Evolutionary conservation across 2,329 filamentous ascomycete genomes (phyloP), one percentile per base, ranked within the genome.

Genomic region (Xylariaceae sp.): DNA sequence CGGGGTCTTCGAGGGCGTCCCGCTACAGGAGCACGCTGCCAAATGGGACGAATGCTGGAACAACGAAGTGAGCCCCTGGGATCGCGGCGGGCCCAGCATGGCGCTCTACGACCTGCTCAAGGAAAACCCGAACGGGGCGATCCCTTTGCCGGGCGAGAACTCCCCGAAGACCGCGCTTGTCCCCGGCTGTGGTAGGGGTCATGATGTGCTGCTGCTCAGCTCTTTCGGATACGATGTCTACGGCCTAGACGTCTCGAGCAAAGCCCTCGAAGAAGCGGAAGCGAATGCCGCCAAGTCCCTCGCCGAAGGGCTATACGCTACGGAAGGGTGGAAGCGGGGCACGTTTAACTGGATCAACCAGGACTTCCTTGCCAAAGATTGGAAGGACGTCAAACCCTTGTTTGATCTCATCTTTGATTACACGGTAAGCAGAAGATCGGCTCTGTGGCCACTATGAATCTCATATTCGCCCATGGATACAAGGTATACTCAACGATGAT

Each of bases 101-200:
- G 80, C 80, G 47, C 74, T 84, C n/a, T 66, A 73, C 44, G 80
- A 84, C 62, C 62, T 81, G 11, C 70, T 84, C 32, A 59, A 67
- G 47, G 71, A 76, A 56, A 72, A 75, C 1, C 62, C 70, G 2
- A n/a, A 46, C 9, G 74, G 78, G 54, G 71, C 80, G 50, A 70
- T 80, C 32, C 41, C 52, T 2, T 39, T 56, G n/a, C 59, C 59
- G 6, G 43, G 9, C 27, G 39, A 27, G 27, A 30, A 29, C 4
- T 34, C 39, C 5, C 62, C 72, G 52, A 80, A 79, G 62, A 76
- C 74, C 54, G 89, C 86, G 1, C 74, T 95, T 6, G 86, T 95
- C 0, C 88, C 90, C 0, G 90, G 89, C 4, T 95, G 90, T 70
- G 91, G 90, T 0, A 80, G 81, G 46, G 91, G 90, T 4, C 87